Percentiles rank a stretch among this genome's conserved stretches.
Conservation (phyloP, 768 basidiomycete species). For the Suillus lakei region DNA sequence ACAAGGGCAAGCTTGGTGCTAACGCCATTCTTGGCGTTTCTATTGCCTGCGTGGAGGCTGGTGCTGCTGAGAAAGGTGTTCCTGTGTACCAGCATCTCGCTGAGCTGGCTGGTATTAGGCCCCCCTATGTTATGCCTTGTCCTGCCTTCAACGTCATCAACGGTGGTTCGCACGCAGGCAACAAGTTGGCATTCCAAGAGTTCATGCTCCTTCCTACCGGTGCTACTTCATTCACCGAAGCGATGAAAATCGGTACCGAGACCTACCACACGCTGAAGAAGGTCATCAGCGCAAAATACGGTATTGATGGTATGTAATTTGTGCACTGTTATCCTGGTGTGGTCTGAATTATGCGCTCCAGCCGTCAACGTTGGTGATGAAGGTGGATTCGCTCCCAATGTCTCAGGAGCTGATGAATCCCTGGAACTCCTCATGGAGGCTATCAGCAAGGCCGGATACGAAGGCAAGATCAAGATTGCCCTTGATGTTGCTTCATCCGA, state of each 20-base stretch:
- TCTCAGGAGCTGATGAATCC: constrained; percentile 94
- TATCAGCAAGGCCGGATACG: constrained; percentile 97
- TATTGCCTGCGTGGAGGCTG: constrained; percentile 93
- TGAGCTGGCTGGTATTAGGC: constrained; percentile 92
- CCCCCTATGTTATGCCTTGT: constrained; percentile 89
- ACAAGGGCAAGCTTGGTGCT: constrained; percentile 99
- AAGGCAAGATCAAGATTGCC: constrained; percentile 98
- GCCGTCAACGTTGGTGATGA: constrained; percentile 99
- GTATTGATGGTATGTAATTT: constrained; percentile 83
- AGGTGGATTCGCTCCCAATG: constrained; percentile 99
- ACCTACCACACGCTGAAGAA: constrained; percentile 98
- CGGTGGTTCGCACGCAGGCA: constrained; percentile 99
- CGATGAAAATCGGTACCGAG: constrained; percentile 98
- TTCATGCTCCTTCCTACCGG: constrained; percentile 99
- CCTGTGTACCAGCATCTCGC: constrained; percentile 98
- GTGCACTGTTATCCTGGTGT: constrained; percentile 3
- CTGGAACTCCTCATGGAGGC: constrained; percentile 95
- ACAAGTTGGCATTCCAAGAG: constrained; percentile 99
- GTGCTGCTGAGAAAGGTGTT: constrained; percentile 91
- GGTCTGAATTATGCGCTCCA: constrained; percentile 35
- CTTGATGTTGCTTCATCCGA: constrained; percentile 99
- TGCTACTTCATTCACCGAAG: constrained; percentile 89
- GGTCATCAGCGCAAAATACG: constrained; percentile 98
- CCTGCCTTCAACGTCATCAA: constrained; percentile 99
- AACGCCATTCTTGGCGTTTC: constrained; percentile 99